Evolutionary conservation across 1,284 basidiomycete species (phyloP).

Genomic region (Exobasidium rhododendri): DNA sequence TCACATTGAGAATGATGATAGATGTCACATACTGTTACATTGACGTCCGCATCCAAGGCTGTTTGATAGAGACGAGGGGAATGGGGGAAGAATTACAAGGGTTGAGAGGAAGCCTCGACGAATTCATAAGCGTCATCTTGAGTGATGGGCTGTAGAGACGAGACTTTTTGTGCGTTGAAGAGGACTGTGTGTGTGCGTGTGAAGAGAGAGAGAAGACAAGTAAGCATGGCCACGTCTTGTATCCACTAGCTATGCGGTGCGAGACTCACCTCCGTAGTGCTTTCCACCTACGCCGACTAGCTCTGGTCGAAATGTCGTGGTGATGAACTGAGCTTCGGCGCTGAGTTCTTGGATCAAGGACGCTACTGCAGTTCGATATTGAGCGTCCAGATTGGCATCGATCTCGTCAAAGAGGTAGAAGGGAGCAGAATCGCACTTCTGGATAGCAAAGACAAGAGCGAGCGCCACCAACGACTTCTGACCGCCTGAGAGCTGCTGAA

Average conservation of each 20-base stretch:
- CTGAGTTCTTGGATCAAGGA: constrained; percentile 92
- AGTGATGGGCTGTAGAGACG: constrained; percentile 63
- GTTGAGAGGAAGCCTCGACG: background rate
- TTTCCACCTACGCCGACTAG: constrained; percentile 92
- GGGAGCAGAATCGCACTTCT: constrained; percentile 97
- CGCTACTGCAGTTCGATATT: constrained; percentile 94
- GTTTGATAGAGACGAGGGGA: background rate
- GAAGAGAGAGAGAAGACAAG: background rate
- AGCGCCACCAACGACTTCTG: constrained; percentile 97
- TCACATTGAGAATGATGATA: background rate
- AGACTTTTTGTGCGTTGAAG: constrained; percentile 89
- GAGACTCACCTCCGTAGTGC: constrained; percentile 70
- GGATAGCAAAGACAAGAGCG: constrained; percentile 95
- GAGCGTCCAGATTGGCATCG: constrained; percentile 94
- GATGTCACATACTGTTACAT: background rate
- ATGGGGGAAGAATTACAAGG: background rate
- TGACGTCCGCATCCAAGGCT: no score
- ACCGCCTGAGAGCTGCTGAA: constrained; percentile 94
- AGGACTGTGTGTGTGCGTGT: constrained; percentile 61
- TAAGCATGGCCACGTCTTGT: background rate
- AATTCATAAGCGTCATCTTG: constrained; percentile 8
- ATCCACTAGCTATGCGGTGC: background rate
- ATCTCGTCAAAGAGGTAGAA: constrained; percentile 99
- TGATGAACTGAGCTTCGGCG: constrained; percentile 84
- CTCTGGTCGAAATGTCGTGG: constrained; percentile 96